A percentile compares a stretch with the other conserved stretches of the same genome.
Conservation (phyloP, 116 monocot genomes). For the Thalassia testudinum region DNA sequence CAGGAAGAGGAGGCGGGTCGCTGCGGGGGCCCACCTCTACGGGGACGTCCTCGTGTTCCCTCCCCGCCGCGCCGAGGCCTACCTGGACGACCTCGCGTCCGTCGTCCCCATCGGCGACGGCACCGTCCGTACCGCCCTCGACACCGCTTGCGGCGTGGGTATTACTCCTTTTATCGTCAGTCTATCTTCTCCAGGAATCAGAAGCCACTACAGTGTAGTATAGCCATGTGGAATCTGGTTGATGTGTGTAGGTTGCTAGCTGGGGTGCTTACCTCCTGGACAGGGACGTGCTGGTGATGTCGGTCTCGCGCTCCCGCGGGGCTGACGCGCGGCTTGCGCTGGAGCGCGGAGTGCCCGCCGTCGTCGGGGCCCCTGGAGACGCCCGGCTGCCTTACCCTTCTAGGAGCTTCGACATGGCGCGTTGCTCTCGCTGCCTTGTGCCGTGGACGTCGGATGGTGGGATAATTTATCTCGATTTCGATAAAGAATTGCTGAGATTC, state of each 20-base stretch:
- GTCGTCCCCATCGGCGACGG: slow-evolving; percentile 46
- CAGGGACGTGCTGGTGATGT: too few species aligned
- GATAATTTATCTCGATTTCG: too few species aligned
- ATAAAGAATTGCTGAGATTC: too few species aligned
- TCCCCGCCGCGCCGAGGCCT: slow-evolving; percentile 51
- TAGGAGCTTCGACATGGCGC: slow-evolving; percentile 65
- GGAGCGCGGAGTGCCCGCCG: slow-evolving; percentile 70
- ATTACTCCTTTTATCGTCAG: too few species aligned
- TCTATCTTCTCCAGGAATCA: too few species aligned
- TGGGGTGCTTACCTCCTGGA: too few species aligned
- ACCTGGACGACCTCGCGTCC: slow-evolving; percentile 47
- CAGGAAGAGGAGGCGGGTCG: slow-evolving; percentile 62
- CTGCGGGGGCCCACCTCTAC: slow-evolving; percentile 45
- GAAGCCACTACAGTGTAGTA: too few species aligned
- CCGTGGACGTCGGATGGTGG: slow-evolving; percentile 24
- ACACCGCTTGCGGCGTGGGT: slow-evolving; percentile 61
- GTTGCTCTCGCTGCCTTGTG: slow-evolving; percentile 55
- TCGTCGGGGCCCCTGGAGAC: slow-evolving; percentile 61
- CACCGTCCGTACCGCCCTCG: slow-evolving; percentile 44
- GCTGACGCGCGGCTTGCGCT: slow-evolving; percentile 72
- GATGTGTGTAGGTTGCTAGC: too few species aligned
- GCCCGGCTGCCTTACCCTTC: slow-evolving; percentile 65
- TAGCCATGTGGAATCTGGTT: too few species aligned
- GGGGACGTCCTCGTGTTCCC: slow-evolving; percentile 47
- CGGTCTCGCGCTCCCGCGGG: slow-evolving; percentile 9